Base-by-base conservation (phyloP, 345 rosid species). In the Hypericum perforatum region DNA sequence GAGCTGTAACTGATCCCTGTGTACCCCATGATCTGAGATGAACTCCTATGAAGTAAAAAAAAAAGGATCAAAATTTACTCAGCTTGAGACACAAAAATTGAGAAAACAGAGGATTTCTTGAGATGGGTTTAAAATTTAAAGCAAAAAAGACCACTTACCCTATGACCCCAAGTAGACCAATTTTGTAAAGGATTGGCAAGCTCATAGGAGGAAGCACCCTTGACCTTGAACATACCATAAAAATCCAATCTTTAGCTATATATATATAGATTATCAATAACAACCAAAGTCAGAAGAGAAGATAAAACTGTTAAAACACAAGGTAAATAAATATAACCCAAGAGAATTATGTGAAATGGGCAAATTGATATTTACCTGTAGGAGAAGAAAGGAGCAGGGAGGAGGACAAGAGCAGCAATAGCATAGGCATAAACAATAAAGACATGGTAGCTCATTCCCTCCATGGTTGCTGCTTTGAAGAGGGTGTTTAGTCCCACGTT, bases 391-490 rank as follows among this genome's bases (percentile, higher is more conserved):
- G 16, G 54, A 8, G n/a, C 3, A 11, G 41, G 43, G 0, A 43
- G 43, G 16, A 13, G 36, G 9, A 61, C 50, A 43, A 69, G 49
- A 4, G 73, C 54, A 8, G 67, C 62, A 22, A 68, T 39, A n/a
- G 29, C 57, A 12, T 54, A 65, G 44, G 59, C 29, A 47, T 69
- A 75, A 0, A 56, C 38, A 32, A 71, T 3, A 54, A 50, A 71
- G 58, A 65, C 62, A 57, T 63, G 63, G 49, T 60, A 61, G 65
- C 68, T 71, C 62, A 74, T 45, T 37, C 77, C 75, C 45, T 61
- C 61, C 37, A 41, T 58, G 11, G 69, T 56, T 3, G 76, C 78
- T 55, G 76, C 74, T 38, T 74, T 77, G 62, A 47, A 77, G 0
- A 66, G 64, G 13, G 69, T 59, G 59, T 52, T 71, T 0, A 59